A percentile compares a stretch with the other conserved stretches of the same genome.
phyloP scores from a whole-genome alignment of 805 yeast species.

The Metschnikowia peoriensis region DNA sequence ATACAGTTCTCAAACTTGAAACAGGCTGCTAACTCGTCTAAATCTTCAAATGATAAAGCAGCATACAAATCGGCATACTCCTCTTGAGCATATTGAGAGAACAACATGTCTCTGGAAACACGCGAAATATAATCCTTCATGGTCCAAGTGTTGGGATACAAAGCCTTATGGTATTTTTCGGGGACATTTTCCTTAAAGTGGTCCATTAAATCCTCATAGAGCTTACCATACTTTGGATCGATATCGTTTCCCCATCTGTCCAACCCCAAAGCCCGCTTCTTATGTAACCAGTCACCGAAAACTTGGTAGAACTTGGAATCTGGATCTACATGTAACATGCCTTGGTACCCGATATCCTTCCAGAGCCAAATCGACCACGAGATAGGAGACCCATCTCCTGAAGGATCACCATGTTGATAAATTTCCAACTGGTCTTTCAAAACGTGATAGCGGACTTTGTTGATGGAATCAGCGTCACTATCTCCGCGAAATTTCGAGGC shows the following conservation, averaged over 20 bases:
- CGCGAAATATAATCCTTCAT: constrained; percentile 37
- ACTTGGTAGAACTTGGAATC: constrained; percentile 42
- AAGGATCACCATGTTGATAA: constrained; percentile 46
- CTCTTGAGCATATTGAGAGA: constrained; percentile 42
- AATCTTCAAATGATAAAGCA: constrained; percentile 42
- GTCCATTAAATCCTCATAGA: constrained; percentile 35
- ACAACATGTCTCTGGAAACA: constrained; percentile 42
- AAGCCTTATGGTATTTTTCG: constrained; percentile 34
- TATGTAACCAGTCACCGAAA: constrained; percentile 41
- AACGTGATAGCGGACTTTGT: constrained; percentile 39
- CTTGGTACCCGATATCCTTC: constrained; percentile 54
- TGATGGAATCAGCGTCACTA: constrained; percentile 33
- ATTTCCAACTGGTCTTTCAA: constrained; percentile 46
- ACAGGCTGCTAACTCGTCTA: constrained; percentile 51
- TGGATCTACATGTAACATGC: constrained; percentile 46
- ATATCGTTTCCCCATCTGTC: constrained; percentile 52
- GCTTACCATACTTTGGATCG: constrained; percentile 35
- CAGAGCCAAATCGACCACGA: constrained; percentile 54
- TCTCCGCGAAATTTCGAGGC: constrained; percentile 45
- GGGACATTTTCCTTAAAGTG: constrained; percentile 43
- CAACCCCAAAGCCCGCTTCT: constrained; percentile 45
- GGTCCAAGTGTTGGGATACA: constrained; percentile 44
- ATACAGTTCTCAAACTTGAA: constrained; percentile 48
- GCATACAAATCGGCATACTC: constrained; percentile 47
- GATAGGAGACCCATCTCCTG: constrained; percentile 45